phyloP scores from a whole-genome alignment of 306 rosid species.

The Glycine latifolia region DNA sequence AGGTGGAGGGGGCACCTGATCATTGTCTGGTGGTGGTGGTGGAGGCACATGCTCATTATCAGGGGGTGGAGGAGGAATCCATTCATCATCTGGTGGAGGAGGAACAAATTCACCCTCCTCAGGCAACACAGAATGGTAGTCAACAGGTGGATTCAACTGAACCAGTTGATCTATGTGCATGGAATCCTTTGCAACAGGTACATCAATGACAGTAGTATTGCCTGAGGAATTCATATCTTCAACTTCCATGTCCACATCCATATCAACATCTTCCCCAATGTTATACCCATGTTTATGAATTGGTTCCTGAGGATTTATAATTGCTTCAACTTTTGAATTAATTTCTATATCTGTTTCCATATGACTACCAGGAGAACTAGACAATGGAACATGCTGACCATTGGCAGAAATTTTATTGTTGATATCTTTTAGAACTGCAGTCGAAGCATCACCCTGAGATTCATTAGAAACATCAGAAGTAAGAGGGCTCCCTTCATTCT shows the following conservation, averaged over 20 bases:
- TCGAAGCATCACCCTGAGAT: conserved; percentile 49
- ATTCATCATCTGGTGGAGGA: conserved; percentile 91
- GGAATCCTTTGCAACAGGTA: conserved; percentile 44
- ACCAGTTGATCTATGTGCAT: conserved; percentile 51
- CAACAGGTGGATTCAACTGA: conserved; percentile 50
- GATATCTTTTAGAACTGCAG: conserved; percentile 33
- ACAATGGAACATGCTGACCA: conserved; percentile 50
- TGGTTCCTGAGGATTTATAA: conserved; percentile 53
- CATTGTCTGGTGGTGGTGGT: conserved; percentile 89
- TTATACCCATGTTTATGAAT: conserved; percentile 48
- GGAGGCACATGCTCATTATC: conserved; percentile 88
- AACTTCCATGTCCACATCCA: conserved; percentile 99
- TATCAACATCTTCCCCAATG: conserved; percentile 82
- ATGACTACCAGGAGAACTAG: conserved; percentile 46
- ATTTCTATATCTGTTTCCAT: conserved; percentile 43
- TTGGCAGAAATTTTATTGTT: conserved; percentile 37
- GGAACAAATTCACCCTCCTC: conserved; percentile 63
- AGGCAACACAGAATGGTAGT: conserved; percentile 44
- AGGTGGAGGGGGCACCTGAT: conserved; percentile 83
- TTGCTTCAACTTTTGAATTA: conserved; percentile 54
- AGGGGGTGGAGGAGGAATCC: conserved; percentile 99
- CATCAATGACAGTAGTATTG: conserved; percentile 45
- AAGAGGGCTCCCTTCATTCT: conserved; percentile 41
- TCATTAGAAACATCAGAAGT: conserved; percentile 50
- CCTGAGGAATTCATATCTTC: conserved; percentile 71